Evolutionary conservation across 2,329 filamentous ascomycete species (phyloP), one percentile per base, ranked within the genome.

Genomic region (Exophiala viscosa): DNA sequence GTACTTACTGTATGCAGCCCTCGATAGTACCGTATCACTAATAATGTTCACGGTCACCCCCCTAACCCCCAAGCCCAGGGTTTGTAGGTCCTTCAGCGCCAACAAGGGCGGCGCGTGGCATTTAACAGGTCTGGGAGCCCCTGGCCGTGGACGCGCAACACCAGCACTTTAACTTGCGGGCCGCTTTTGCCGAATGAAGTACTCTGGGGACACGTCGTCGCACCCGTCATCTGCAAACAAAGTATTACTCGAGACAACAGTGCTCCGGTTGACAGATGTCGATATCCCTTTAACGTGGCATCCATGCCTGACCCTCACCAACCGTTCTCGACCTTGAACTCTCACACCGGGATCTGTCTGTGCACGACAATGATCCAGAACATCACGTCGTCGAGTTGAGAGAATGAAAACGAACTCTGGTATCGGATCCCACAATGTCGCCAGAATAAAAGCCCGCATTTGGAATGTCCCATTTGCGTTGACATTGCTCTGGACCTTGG

Each of bases 401-500:
- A 55, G 49, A 47, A 58, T 58, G 55, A 52, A 55, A 47, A 33
- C 44, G 39, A 52, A 44, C 39, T 35, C 39, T 40, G 43, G 41
- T 11, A 7, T 36, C 18, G 43, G 28, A 48, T 53, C 48, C 45
- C 42, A 48, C 43, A 33, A 48, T 15, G 28, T 53, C 34, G 33
- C 38, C 44, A 50, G 50, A 36, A 44, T 59, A 36, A 59, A 43
- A 43, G 28, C 23, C 28, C 56, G 47, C 8, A 50, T 56, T 20
- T 50, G 51, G 23, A 59, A 45, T 44, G 34, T 59, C 9, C 45
- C 55, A 9, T 44, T 53, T 18, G 48, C 85, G 13, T 68, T 95
- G 59, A 82, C 88, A 14, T 66, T 81, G 10, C 54, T 91, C 41
- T 99, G 93, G 92, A 64, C 90, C 36, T 68, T 88, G 17, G 78